Conservation (phyloP, 192 early-diverging fungal genomes). For the Rhizophagus clarus region DNA sequence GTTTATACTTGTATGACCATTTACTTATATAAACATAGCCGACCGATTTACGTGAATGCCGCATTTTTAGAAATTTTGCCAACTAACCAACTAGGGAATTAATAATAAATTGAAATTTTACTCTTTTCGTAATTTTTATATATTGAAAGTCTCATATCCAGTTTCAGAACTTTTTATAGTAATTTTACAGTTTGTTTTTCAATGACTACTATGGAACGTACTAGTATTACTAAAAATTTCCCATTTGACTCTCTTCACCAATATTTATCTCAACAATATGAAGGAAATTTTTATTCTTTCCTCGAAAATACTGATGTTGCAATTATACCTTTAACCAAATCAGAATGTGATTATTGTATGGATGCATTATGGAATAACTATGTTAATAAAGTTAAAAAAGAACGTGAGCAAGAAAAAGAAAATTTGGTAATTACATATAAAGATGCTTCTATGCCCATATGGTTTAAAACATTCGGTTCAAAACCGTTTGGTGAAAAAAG, state of each 20-base stretch:
- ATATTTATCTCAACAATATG: neutral
- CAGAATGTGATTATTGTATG: neutral
- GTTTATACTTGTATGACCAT: no score
- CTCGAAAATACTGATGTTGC: constrained; percentile 1
- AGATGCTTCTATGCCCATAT: constrained; percentile 3
- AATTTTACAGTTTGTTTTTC: neutral
- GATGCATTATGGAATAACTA: neutral
- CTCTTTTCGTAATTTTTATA: no score
- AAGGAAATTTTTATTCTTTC: neutral
- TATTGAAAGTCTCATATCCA: no score
- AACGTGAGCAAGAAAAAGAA: neutral
- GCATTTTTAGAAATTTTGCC: no score
- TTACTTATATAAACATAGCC: no score
- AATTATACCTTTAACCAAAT: neutral
- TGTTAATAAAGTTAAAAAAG: neutral
- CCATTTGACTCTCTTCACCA: neutral
- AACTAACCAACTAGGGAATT: no score
- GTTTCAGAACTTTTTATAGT: no score
- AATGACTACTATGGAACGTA: neutral
- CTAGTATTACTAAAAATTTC: neutral
- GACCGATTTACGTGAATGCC: no score
- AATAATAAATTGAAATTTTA: no score
- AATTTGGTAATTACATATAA: neutral
- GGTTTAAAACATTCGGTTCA: neutral
- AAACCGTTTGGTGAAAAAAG: constrained; percentile 6